Percentiles rank a stretch among this genome's conserved stretches.
phyloP scores from a whole-genome alignment of 1,284 basidiomycete genomes.

The Cryptococcus sp. region DNA sequence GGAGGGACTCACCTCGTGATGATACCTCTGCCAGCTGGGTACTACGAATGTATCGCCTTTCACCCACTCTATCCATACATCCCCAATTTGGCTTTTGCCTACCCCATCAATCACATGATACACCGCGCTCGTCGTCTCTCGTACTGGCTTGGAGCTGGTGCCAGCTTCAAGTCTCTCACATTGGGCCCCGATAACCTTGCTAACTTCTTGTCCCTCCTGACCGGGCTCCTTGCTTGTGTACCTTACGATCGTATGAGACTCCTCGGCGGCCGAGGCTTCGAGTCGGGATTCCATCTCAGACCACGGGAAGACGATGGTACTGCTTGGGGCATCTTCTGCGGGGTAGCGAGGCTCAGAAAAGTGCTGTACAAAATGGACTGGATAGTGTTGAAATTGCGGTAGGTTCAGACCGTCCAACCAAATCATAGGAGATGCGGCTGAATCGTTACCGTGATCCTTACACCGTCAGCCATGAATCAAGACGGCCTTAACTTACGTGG shows the following conservation, averaged over 20 bases:
- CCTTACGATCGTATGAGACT: slow-evolving; percentile 4
- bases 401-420: slow-evolving; percentile 24
- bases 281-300: slow-evolving; percentile 14
- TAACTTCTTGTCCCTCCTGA: slow-evolving; percentile 18
- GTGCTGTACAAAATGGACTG: slow-evolving; percentile 20
- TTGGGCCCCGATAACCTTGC: slow-evolving; percentile 15
- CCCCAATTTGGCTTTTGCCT: slow-evolving; percentile 10
- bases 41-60: slow-evolving; percentile 23
- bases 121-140: slow-evolving; percentile 12
- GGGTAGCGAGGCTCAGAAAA: slow-evolving; percentile 18
- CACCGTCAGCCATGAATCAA: neutral
- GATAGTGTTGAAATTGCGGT: slow-evolving; percentile 19
- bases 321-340: slow-evolving; percentile 10
- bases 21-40: slow-evolving; percentile 14
- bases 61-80: slow-evolving; percentile 14
- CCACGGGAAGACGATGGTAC: slow-evolving; percentile 16
- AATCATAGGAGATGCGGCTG: slow-evolving; percentile 16
- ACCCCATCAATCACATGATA: slow-evolving; percentile 20
- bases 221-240: slow-evolving; percentile 12
- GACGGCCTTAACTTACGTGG: slow-evolving; percentile 8
- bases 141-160: neutral
- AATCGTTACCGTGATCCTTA: slow-evolving; percentile 21
- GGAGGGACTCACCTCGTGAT: slow-evolving; percentile 9
- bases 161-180: slow-evolving; percentile 17
- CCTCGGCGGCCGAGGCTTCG: slow-evolving; percentile 3